Base-by-base conservation (phyloP, 345 rosid species). In the Populus davidiana region DNA sequence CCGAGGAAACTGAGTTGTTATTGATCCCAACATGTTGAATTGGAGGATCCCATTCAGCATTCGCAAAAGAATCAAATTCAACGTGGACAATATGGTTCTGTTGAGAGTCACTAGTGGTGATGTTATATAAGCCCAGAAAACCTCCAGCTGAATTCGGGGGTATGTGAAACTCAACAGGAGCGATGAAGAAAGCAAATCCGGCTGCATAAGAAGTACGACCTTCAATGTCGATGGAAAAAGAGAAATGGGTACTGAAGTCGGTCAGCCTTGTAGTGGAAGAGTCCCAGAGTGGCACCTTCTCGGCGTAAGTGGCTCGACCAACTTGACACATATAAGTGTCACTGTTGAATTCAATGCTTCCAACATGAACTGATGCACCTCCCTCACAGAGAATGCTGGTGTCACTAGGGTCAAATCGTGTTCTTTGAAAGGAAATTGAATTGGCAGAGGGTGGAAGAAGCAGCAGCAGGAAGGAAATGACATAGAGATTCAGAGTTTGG, bases 171-270 rank as follows among this genome's bases (percentile, higher is more conserved):
- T 79, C 83, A 25, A 50, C 31, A 1, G 75, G 82, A 43, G 82
- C 83, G 4, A 83, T 63, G 80, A 83, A 83, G 65, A 86, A 88
- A 2, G 75, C 82, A 10, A 84, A 13, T 0, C 86, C 89, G 6
- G 70, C 56, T 0, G 68, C 87, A 44, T 75, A 80, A 6, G 0
- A 21, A 5, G 61, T 23, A 8, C 17, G 8, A 1, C 39, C 62
- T 14, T 5, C 33, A 0, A 44, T 69, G 75, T 78, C 77, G 5
- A 84, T 70, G 47, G 23, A 59, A 74, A 86, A 35, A 6, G 80
- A 50, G 77, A 79, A 82, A 21, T 75, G 69, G 63, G 83, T 63
- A 23, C 35, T 77, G 83, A 88, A 88, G 12, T 84, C 81, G 0
- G 79, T 8, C 43, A 86, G 67, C 33, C 70, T 59, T 1, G 64